These are phyloP conservation scores for Nemania serpens DNA, from an alignment of 2,329 filamentous ascomycete genomes.

Conservation along the genomic window DNA sequence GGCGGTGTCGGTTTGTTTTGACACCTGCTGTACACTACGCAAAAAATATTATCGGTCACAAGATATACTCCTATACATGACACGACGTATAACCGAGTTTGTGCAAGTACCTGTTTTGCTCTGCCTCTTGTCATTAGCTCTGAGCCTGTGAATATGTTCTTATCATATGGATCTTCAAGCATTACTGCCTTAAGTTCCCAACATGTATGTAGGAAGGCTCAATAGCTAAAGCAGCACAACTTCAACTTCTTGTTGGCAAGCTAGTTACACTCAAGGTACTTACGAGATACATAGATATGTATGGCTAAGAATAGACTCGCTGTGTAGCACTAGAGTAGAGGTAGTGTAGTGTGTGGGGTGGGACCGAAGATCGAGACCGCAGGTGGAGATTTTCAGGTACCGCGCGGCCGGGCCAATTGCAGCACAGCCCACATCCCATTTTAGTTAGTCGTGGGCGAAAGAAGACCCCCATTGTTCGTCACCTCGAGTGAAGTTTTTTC, in stretches of 20 bases:
- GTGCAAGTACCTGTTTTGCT: not conserved
- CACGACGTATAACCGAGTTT: not conserved
- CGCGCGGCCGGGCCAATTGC: constrained; percentile 36
- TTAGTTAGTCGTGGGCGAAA: constrained; percentile 33
- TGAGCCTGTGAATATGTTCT: not conserved
- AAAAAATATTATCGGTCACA: constrained; percentile 13
- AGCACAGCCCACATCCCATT: constrained; percentile 34
- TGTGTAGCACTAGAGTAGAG: not conserved
- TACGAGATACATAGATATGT: not conserved
- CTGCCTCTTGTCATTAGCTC: not conserved
- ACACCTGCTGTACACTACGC: not conserved
- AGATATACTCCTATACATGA: constrained; percentile 8
- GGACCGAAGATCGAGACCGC: constrained; percentile 1
- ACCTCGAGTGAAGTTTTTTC: constrained; percentile 28
- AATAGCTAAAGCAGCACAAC: too few species aligned
- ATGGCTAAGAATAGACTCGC: constrained; percentile 4
- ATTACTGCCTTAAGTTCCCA: not conserved
- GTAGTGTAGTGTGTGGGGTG: not conserved
- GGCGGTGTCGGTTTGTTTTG: not conserved
- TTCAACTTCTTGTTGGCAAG: too few species aligned
- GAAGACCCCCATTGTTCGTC: constrained; percentile 31
- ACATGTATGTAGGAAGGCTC: too few species aligned
- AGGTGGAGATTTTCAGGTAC: constrained; percentile 38
- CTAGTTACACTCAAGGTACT: not conserved
- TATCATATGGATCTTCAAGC: not conserved